A percentile compares a stretch with the other conserved stretches of the same genome.
Conservation (phyloP, 352 stramenopile species). For the Peronospora farinosa region DNA sequence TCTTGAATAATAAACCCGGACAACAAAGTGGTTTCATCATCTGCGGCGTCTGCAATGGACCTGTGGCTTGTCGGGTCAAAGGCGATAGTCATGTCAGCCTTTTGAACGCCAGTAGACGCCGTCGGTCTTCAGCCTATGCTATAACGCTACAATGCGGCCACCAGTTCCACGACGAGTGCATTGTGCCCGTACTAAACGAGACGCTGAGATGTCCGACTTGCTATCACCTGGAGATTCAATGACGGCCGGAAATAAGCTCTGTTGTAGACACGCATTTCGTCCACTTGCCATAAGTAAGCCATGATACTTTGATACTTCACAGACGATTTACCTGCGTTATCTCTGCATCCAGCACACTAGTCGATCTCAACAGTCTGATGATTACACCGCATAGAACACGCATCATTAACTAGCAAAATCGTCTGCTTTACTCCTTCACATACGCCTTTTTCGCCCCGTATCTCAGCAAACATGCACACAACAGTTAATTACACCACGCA, state of each 20-base stretch:
- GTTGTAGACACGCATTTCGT: slow-evolving; percentile 5
- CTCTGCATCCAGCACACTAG: too few relatives aligned
- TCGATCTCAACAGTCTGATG: background rate
- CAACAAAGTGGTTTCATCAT: background rate
- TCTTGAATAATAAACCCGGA: background rate
- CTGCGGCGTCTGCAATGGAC: slow-evolving; percentile 22
- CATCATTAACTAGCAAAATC: too few relatives aligned
- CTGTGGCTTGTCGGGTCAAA: slow-evolving; percentile 9
- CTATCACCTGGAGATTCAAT: slow-evolving; percentile 30
- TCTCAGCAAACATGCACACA: too few relatives aligned
- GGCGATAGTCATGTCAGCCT: background rate
- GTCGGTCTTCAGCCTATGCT: slow-evolving; percentile 22
- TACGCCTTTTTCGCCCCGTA: background rate
- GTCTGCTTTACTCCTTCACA: slow-evolving; percentile 1
- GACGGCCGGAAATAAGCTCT: background rate
- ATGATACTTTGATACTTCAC: slow-evolving; percentile 2
- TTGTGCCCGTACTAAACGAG: slow-evolving; percentile 32
- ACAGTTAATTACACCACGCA: too few relatives aligned
- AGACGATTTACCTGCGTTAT: too few relatives aligned
- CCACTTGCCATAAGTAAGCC: slow-evolving; percentile 7
- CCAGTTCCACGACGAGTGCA: slow-evolving; percentile 39
- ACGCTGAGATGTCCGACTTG: slow-evolving; percentile 31
- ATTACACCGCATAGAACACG: slow-evolving; percentile 6
- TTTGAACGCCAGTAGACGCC: slow-evolving; percentile 1
- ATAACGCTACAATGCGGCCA: slow-evolving; percentile 30